Evolutionary conservation across 2,329 filamentous ascomycete species (phyloP), one percentile per base, ranked within the genome.

Genomic region (Neofusicoccum laricinum): DNA sequence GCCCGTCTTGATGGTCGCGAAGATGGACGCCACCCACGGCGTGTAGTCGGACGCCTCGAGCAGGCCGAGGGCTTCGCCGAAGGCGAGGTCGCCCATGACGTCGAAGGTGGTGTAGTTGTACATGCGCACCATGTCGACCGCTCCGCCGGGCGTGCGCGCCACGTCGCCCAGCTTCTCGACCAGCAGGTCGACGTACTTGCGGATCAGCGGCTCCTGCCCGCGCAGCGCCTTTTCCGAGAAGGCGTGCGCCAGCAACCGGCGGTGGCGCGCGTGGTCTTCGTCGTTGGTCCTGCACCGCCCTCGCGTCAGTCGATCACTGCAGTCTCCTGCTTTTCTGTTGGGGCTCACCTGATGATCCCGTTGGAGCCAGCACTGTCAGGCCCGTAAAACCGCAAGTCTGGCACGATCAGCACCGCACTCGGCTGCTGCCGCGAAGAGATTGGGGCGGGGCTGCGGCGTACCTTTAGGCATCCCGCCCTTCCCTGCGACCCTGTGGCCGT

Each of bases 71-170:
- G 73, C 62, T 38, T 75, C 71, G 4, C 73, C 71, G 57, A 75
- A 76, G 17, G 72, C 70, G 8, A 75, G 65, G 57, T 76, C 71
- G 25, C 69, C 71, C 72, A 76, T 76, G 58, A 75, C 62, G 65
- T 72, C 74, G 62, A 76, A 76, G 2, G 74, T 75, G 0, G 71
- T 70, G 63, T 53, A 65, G 58, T 67, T 67, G 46, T 50, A 55
- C 58, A 38, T 61, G 48, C 45, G 45, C 30, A 65, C 58, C 38
- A 65, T 41, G 36, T 67, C 55, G 32, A 59, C 17, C 14, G 50
- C 11, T 1, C 5, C 11, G 15, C 32, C 43, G n/a, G 53, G 34
- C 46, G 17, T 50, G 36, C 19, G 36, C 8, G 63, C 50, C 2
- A 32, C 17, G 34, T 30, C 63, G 14, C n/a, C 36, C 6, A 59